phyloP scores from a whole-genome alignment of 192 early-diverging fungal genomes.

The Backusella tarrabulga region DNA sequence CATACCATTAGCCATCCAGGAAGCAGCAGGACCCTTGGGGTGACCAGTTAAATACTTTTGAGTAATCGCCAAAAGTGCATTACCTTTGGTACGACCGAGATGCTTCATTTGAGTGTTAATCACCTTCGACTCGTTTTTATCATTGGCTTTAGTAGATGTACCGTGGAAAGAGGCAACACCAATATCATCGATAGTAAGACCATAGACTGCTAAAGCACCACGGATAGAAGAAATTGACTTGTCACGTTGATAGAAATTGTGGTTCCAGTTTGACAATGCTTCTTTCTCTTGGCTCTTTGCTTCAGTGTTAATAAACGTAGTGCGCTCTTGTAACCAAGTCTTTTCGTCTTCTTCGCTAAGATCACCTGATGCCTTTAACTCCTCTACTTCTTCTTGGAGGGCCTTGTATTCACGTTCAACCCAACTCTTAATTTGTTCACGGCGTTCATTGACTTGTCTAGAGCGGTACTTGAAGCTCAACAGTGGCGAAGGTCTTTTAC shows the following conservation, averaged over 20 bases:
- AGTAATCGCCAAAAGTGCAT: slow-evolving; percentile 75
- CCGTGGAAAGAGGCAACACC: slow-evolving; percentile 95
- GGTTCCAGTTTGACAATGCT: slow-evolving; percentile 73
- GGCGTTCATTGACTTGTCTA: slow-evolving; percentile 69
- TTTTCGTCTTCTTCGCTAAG: slow-evolving; percentile 45
- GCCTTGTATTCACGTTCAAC: slow-evolving; percentile 72
- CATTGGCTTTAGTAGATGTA: slow-evolving; percentile 92
- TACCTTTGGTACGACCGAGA: slow-evolving; percentile 86
- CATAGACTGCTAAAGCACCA: slow-evolving; percentile 84
- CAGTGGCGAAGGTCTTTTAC: slow-evolving; percentile 54
- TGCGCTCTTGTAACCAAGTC: slow-evolving; percentile 44
- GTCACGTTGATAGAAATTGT: slow-evolving; percentile 76
- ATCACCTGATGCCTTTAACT: slow-evolving; percentile 45
- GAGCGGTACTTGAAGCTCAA: slow-evolving; percentile 83
- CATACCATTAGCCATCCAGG: slow-evolving; percentile 96
- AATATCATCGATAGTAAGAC: slow-evolving; percentile 91
- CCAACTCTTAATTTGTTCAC: slow-evolving; percentile 77
- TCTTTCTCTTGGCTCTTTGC: slow-evolving; percentile 72
- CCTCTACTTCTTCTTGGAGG: slow-evolving; percentile 64
- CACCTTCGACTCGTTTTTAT: slow-evolving; percentile 90
- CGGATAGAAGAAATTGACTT: slow-evolving; percentile 79
- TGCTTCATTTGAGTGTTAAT: slow-evolving; percentile 82
- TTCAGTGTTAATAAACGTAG: slow-evolving; percentile 53
- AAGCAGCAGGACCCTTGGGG: slow-evolving; percentile 95
- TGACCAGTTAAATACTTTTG: slow-evolving; percentile 97